Evolutionary conservation across 352 stramenopile species (phyloP).

Genomic region (Thalassiosira mediterranea): DNA sequence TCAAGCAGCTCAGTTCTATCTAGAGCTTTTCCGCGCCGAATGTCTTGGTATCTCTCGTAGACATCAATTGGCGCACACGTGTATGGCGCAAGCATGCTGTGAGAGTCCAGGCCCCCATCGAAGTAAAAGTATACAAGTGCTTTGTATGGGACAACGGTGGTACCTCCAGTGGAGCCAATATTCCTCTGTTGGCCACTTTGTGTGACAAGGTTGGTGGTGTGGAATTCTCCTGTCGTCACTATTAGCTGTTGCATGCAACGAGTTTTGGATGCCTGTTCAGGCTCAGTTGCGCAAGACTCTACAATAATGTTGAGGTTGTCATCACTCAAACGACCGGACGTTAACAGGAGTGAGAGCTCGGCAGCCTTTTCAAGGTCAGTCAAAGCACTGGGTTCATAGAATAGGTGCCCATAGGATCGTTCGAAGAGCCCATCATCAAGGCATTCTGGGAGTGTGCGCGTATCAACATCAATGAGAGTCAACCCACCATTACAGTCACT

Average conservation of each 20-base stretch:
- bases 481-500: conserved; percentile 30
- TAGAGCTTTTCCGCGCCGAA: conserved; percentile 21
- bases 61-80: conserved; percentile 62
- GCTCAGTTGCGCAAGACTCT: conserved; percentile 37
- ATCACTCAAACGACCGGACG: conserved; percentile 62
- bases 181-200: conserved; percentile 10
- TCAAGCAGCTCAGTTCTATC: conserved; percentile 25
- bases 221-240: conserved; percentile 76
- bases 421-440: background rate
- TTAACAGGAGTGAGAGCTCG: conserved; percentile 76
- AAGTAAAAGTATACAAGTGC: conserved; percentile 65
- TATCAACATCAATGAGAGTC: conserved; percentile 55
- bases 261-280: conserved; percentile 22
- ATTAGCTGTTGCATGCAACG: conserved; percentile 66
- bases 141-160: conserved; percentile 46
- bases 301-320: conserved; percentile 55
- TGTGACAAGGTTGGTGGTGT: conserved; percentile 59
- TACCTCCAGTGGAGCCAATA: background rate
- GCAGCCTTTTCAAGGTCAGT: conserved; percentile 30
- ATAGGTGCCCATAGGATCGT: background rate
- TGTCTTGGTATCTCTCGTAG: conserved; percentile 50
- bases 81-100: conserved; percentile 63
- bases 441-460: conserved; percentile 1
- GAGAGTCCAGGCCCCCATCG: conserved; percentile 68
- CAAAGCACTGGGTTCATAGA: background rate